phyloP scores from a whole-genome alignment of 768 basidiomycete genomes.

The Kwoniella shandongensis region DNA sequence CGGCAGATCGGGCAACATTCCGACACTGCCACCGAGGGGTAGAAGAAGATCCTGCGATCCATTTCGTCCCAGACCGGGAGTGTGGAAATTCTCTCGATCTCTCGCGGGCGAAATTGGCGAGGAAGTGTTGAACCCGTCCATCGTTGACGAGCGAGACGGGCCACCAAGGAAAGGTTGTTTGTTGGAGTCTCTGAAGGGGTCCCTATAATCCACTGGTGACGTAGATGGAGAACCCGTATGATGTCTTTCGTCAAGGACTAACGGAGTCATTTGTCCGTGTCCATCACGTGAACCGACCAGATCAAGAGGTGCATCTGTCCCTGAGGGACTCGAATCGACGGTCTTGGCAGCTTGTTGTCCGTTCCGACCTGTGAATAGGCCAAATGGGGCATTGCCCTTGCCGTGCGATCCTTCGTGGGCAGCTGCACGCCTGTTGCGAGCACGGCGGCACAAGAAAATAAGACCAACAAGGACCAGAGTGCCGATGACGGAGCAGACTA shows the following conservation, averaged over 20 bases:
- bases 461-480: constrained; percentile 36
- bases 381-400: too few relatives aligned
- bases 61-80: too few relatives aligned
- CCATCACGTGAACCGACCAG: constrained; percentile 23
- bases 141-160: constrained; percentile 5
- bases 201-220: constrained; percentile 6
- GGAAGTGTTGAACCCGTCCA: neutral
- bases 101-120: constrained; percentile 9
- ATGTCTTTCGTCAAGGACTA: neutral
- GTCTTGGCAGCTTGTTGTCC: too few relatives aligned
- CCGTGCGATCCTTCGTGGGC: neutral
- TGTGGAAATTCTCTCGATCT: neutral
- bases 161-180: neutral
- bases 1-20: too few relatives aligned
- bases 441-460: constrained; percentile 28
- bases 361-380: too few relatives aligned
- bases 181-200: constrained; percentile 20
- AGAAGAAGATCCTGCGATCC: too few relatives aligned
- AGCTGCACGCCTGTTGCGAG: constrained; percentile 6
- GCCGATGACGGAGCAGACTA: constrained; percentile 40
- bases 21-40: too few relatives aligned
- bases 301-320: constrained; percentile 25
- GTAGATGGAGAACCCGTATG: neutral
- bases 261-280: neutral
- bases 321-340: neutral